Evolutionary conservation across 805 yeast species (phyloP), one percentile per base, ranked within the genome.

Genomic region (Blastobotrys americana): DNA sequence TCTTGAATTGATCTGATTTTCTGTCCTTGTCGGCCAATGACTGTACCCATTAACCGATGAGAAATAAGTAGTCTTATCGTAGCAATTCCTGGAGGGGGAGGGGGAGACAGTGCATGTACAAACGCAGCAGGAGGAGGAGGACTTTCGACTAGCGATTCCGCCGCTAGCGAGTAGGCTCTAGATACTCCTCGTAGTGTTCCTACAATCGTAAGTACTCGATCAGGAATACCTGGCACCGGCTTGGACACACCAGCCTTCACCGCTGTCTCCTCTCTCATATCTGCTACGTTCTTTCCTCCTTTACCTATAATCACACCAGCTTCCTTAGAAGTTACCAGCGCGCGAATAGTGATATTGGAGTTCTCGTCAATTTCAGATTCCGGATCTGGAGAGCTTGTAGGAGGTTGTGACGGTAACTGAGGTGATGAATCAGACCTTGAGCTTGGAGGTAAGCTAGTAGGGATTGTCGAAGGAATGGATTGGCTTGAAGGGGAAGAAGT

Each of bases 231-330:
- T 10, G 80, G 81, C 28, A 80, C 77, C 34, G 84, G 80, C 55
- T 82, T 82, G 10, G 95, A 82, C 38, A 88, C 86, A 15, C 94
- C 95, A 3, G 95, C 95, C 59, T 82, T 84, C 47, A 88, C 87
- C 45, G 75, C 74, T 23, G 90, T 84, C 47, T 75, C 75, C 41
- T 77, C 86, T 52, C 96, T 73, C 39, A 88, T 77, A 28, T 75
- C 72, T 44, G 88, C 83, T 48, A 88, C 87, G 44, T 82, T 82
- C 41, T 73, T 70, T 38, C 96, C 96, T 52, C 77, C 82, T 53
- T 83, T 83, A 43, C 96, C 96, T 55, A 88, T 88, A 50, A 88
- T 77, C 49, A 87, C 84, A 15, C 96, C 96, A 9, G 95, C 89
- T 63, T 88, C 96, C 58, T 82, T 83, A 44, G 88, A 76, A 2